Evolutionary conservation across 768 basidiomycete species (phyloP), one percentile per base, ranked within the genome.

Genomic region (Russula brevipes): DNA sequence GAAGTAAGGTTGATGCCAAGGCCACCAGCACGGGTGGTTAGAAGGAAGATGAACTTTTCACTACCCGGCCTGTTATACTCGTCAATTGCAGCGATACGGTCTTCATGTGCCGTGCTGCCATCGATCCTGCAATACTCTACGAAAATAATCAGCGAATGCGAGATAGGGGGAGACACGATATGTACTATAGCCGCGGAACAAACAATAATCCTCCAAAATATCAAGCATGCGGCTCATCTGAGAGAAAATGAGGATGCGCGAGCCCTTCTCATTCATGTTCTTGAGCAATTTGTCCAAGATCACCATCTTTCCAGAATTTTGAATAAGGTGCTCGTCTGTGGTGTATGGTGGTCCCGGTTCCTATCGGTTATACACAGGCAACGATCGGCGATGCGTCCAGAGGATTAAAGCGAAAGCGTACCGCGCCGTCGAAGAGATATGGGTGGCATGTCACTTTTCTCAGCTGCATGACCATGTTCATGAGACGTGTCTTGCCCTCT

Each of bases 391-490:
- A 24, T 8, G 10, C 14, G 46, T 38, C 14, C 14, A 8, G 52
- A 7, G 24, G 10, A 45, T 39, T 36, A 16, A 47, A n/a, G 33
- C 56, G 17, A 30, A 47, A 19, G 76, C 80, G 65, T 70, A 86
- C 86, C n/a, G 94, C 93, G 8, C 94, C 93, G 69, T 95, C 94
- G 70, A 95, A 94, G 39, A 95, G 82, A 72, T 95, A 94, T 0
- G 93, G 93, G 71, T 94, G 91, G 66, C 91, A 93, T 10, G 89
- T 91, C 45, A 91, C 92, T 80, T 89, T 94, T 64, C 88, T 86
- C 45, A 90, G 81, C 83, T 99, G 97, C 97, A 98, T 98, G 64
- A 98, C 97, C 81, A 99, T 94, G 73, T 98, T 99, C 87, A 98
- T 93, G 55, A 98, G 75, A 39, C 96, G 80, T 4, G 95, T 98